Evolutionary conservation across 2,329 filamentous ascomycete genomes (phyloP), one percentile per base, ranked within the genome.

Genomic region (Ambrosiella cleistominuta): DNA sequence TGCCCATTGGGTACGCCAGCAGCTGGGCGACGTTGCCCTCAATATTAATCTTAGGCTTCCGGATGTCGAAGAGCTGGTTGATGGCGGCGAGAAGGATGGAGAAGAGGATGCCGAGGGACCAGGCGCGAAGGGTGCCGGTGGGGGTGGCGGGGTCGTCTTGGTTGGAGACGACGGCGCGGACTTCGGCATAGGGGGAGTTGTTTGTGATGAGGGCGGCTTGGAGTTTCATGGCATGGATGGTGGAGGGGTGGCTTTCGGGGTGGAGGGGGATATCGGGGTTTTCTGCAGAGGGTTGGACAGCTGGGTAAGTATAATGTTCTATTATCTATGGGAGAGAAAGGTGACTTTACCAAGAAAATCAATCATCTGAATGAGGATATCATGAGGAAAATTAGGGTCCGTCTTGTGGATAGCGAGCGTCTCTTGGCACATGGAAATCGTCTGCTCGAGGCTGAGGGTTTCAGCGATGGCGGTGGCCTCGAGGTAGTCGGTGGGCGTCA

Each of bases 41-140:
- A 52, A 81, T 71, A 5, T 64, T 67, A 59, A 81, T 78, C 7
- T 67, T 63, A 0, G 78, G 78, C 60, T 73, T 70, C 8, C 77
- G 75, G 56, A 80, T 72, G 5, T 71, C 74, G 64, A 81, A 80
- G 57, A 81, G 71, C 65, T 76, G 73, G 61, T 81, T 80, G 63
- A 75, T 68, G 51, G 74, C 73, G 17, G 72, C 68, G 12, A 76
- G 68, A 7, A 73, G 56, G 8, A 71, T 65, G 0, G 72, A 70
- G 44, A 78, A 78, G 11, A 72, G 59, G 3, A 75, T 63, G 1
- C 76, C 77, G 6, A 79, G 73, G 7, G 65, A 63, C 75, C 75
- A 79, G 7, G 73, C 71, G 0, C 77, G 72, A 17, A 80, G 71
- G 0, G 78, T 80, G 8, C 73, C 74, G 45, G 69, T 70, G 0